Evolutionary conservation across 352 stramenopile species (phyloP), one percentile per base, ranked within the genome.

Genomic region (Globisporangium spinosum): DNA sequence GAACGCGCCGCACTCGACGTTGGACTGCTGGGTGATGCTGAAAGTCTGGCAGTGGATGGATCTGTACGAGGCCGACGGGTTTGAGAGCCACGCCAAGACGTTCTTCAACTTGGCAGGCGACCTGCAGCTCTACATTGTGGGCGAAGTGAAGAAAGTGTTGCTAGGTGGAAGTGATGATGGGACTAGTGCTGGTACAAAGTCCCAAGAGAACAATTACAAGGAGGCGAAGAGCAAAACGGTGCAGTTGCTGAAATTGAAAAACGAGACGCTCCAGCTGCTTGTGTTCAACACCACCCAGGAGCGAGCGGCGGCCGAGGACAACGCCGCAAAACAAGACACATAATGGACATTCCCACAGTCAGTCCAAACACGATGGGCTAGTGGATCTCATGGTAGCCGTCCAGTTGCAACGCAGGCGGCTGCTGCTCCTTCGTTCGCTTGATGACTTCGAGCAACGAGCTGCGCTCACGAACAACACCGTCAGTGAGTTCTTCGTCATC

Each of bases 191-290:
- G 4, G 29, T 8, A 32, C 61, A 10, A 63, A 87, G 8, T 75
- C 72, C 20, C 53, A 70, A 17, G 68, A 62, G 15, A 70, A 87
- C 49, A 45, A 45, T 20, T 54, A 77, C 29, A 80, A 82, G 62
- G 61, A 78, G 15, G 80, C 80, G 2, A 63, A 62, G 8, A 69
- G 71, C 8, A 78, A 77, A n/a, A 69, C 90, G 12, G 27, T 78
- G 34, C 77, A 81, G 40, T 64, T 91, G 13, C 55, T 88, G 29
- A 77, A 78, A 9, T 63, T 89, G 2, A 86, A 92, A 25, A 67
- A 81, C n/a, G 79, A 83, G n/a, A 89, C 82, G 15, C 61, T 90
- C 32, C 77, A 89, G 29, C 53, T 92, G 13, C 64, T 92, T 15
- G 71, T 86, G 29, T 80, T 76, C 38, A 90, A 89, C 38, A 72